These are phyloP conservation scores for Hemisphaericaspora nanyangensis DNA, from an alignment of 805 yeast genomes.

Conservation along the genomic window DNA sequence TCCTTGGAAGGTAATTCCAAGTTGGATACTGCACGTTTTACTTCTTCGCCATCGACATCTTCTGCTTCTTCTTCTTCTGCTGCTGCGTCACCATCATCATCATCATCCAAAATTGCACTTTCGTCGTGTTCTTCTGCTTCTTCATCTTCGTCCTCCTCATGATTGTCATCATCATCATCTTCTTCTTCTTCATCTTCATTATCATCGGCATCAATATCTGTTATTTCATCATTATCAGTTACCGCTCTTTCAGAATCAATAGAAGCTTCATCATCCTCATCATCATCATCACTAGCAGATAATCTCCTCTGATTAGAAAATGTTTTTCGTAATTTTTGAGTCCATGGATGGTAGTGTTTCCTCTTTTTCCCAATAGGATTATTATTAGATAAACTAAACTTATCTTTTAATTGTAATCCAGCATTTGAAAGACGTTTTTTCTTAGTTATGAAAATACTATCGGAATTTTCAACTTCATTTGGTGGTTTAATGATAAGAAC, in stretches of 20 bases:
- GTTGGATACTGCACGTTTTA: conserved; percentile 28
- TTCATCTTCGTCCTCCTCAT: conserved; percentile 11
- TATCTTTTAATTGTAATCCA: conserved; percentile 19
- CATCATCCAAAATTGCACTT: conserved; percentile 15
- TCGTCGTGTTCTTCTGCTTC: conserved; percentile 10
- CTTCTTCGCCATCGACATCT: conserved; percentile 12
- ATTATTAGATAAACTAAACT: too few species aligned
- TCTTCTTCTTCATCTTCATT: conserved; percentile 11
- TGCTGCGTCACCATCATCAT: conserved; percentile 8
- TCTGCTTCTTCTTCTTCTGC: conserved; percentile 9
- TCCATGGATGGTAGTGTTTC: conserved; percentile 10
- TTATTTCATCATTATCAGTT: conserved; percentile 4
- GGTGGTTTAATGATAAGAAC: conserved; percentile 78
- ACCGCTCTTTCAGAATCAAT: conserved; percentile 18
- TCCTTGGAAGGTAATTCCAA: conserved; percentile 32
- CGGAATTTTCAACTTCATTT: conserved; percentile 54
- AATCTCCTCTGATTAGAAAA: conserved; percentile 15
- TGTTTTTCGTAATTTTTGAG: conserved; percentile 20
- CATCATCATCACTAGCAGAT: conserved; percentile 6
- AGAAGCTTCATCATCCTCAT: conserved; percentile 18
- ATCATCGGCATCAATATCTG: conserved; percentile 5
- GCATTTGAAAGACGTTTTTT: conserved; percentile 7
- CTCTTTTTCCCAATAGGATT: conserved; percentile 1
- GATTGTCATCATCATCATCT: conserved; percentile 17
- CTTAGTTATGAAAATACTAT: conserved; percentile 29